Percentiles rank a stretch among this genome's conserved stretches.
Conservation (phyloP, 2,329 filamentous ascomycete species). For the Ceratocystis cacaofunesta region DNA sequence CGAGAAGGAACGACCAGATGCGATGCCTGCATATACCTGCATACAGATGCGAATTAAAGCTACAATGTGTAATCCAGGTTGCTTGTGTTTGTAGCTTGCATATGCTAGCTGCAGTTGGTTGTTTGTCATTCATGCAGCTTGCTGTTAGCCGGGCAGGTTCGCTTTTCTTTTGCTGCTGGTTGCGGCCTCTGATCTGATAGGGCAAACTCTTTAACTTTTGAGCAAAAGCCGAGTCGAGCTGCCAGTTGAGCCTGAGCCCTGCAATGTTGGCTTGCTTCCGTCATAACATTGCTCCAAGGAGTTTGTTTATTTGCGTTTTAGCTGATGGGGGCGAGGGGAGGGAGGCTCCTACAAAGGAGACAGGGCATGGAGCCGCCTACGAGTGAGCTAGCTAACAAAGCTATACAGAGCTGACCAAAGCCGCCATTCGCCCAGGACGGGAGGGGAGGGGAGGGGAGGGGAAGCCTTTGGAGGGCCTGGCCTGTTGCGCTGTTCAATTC, state of each 20-base stretch:
- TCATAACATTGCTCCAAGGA: background rate
- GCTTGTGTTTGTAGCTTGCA: background rate
- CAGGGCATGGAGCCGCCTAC: background rate
- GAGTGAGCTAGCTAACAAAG: background rate
- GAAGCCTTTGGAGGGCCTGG: too few species aligned
- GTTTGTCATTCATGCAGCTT: background rate
- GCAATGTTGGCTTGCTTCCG: background rate
- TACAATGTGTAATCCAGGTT: background rate
- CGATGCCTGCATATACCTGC: background rate
- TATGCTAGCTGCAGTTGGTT: background rate
- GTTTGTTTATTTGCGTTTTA: background rate
- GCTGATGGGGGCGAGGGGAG: background rate
- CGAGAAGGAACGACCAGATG: background rate
- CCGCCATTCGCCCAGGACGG: background rate
- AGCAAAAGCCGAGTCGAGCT: background rate
- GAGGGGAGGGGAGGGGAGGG: too few species aligned
- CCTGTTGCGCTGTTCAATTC: background rate
- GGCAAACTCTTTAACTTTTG: background rate
- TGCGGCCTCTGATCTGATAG: background rate
- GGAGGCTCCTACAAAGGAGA: background rate
- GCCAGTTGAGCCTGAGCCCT: background rate
- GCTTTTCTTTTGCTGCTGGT: background rate
- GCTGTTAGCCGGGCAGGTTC: background rate
- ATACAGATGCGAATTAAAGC: conserved; percentile 1
- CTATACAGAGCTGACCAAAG: background rate